Conservation (phyloP, 768 basidiomycete species). For the Strobilomyces dryophilus region DNA sequence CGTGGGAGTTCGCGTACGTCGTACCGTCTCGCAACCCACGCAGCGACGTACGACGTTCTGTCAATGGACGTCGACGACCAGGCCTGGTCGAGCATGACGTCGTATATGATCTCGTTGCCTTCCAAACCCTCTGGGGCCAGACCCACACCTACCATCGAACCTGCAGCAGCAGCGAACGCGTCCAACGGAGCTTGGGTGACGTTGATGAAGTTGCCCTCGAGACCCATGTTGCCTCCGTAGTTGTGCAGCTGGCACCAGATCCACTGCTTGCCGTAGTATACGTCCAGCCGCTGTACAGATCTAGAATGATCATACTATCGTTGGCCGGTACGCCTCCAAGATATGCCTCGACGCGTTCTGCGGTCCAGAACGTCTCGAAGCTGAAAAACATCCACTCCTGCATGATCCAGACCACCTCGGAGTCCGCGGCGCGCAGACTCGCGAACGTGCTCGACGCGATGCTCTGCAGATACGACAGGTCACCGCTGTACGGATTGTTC, state of each 20-base stretch:
- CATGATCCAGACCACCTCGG: conserved; percentile 40
- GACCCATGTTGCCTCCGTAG: conserved; percentile 37
- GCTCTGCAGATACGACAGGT: conserved; percentile 31
- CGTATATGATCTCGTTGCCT: conserved; percentile 43
- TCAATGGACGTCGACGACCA: conserved; percentile 35
- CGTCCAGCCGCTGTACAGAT: conserved; percentile 36
- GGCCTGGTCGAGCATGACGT: conserved; percentile 38
- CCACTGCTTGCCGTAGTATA: conserved; percentile 39
- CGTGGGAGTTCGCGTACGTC: conserved; percentile 22
- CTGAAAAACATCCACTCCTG: conserved; percentile 42
- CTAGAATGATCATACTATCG: conserved; percentile 39
- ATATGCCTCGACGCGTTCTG: conserved; percentile 37
- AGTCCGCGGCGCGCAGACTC: conserved; percentile 36
- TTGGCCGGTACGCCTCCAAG: conserved; percentile 35
- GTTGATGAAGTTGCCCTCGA: conserved; percentile 36
- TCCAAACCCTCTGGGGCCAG: conserved; percentile 39
- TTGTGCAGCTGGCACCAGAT: conserved; percentile 41
- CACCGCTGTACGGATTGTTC: conserved; percentile 34
- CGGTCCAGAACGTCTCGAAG: conserved; percentile 35
- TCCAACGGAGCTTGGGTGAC: conserved; percentile 30
- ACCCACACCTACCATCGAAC: conserved; percentile 37
- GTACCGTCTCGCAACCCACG: conserved; percentile 37
- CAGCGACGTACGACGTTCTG: conserved; percentile 28
- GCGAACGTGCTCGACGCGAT: conserved; percentile 34
- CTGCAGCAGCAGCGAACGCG: conserved; percentile 28